These are phyloP conservation scores for Carex kokanica DNA, from an alignment of 176 grass and related monocot species.

Conservation along the genomic window DNA sequence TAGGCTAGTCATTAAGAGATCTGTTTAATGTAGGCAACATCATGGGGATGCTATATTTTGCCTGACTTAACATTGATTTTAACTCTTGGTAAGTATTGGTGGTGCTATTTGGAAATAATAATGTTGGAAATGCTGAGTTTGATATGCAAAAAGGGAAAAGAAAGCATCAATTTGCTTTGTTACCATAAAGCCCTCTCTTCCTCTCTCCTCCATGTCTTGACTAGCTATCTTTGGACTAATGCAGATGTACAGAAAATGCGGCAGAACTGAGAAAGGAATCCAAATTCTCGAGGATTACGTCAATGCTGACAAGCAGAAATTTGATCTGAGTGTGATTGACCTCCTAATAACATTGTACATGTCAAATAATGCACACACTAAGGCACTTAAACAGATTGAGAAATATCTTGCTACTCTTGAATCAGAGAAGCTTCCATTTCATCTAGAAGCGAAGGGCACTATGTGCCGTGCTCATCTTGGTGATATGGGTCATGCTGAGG, in stretches of 20 bases:
- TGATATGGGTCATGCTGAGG: slow-evolving; percentile 79
- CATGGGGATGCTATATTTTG: neutral
- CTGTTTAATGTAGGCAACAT: neutral
- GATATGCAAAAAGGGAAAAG: neutral
- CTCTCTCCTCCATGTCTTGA: neutral
- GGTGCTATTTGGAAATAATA: slow-evolving; percentile 8
- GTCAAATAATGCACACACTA: slow-evolving; percentile 50
- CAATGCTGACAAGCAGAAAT: slow-evolving; percentile 30
- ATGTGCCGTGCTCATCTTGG: slow-evolving; percentile 70
- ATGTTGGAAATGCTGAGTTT: neutral
- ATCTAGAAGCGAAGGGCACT: slow-evolving; percentile 60
- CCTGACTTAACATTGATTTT: neutral
- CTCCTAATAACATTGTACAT: slow-evolving; percentile 67
- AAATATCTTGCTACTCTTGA: slow-evolving; percentile 30
- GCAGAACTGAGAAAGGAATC: slow-evolving; percentile 60
- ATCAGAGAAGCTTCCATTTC: slow-evolving; percentile 40
- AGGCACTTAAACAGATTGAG: slow-evolving; percentile 63
- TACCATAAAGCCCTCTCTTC: neutral
- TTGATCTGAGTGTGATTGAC: slow-evolving; percentile 46
- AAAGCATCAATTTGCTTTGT: neutral
- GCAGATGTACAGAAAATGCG: slow-evolving; percentile 86
- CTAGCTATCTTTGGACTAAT: slow-evolving; percentile 24
- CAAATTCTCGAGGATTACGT: slow-evolving; percentile 65
- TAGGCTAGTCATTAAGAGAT: neutral
- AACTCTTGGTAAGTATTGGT: neutral